Evolutionary conservation across 2,329 filamentous ascomycete species (phyloP).

Genomic region (Fusarium duplospermum): DNA sequence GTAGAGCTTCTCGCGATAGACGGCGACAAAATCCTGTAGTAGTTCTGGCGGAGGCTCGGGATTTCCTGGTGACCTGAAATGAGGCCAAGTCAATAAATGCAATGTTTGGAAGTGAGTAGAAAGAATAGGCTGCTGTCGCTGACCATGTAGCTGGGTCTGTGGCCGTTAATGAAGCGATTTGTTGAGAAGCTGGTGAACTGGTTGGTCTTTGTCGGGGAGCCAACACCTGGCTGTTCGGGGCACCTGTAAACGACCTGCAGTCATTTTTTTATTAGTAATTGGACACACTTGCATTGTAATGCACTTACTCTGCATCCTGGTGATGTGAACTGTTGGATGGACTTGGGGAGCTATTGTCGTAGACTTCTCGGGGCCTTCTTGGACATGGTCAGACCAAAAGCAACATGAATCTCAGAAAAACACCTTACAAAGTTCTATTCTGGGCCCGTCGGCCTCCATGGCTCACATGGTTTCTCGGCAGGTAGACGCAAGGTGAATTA

Average conservation of each 20-base stretch:
- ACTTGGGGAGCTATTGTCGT: not conserved
- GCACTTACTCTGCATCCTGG: slow-evolving; percentile 6
- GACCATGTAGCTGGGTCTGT: slow-evolving; percentile 15
- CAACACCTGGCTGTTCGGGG: not conserved
- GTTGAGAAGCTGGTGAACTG: not conserved
- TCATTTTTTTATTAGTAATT: not conserved
- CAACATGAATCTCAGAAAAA: not conserved
- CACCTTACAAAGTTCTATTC: slow-evolving; percentile 2
- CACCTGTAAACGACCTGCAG: not conserved
- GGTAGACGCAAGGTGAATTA: slow-evolving; percentile 33
- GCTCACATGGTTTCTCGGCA: slow-evolving; percentile 24
- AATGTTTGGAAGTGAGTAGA: no score
- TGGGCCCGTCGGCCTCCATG: not conserved
- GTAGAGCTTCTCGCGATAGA: slow-evolving; percentile 31
- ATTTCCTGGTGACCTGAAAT: slow-evolving; percentile 18
- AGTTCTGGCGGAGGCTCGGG: slow-evolving; percentile 29
- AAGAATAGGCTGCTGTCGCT: not conserved
- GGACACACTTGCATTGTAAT: not conserved
- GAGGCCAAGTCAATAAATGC: not conserved
- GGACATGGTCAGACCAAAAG: rapidly evolving
- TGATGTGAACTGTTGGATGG: not conserved
- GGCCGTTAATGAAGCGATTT: slow-evolving; percentile 11
- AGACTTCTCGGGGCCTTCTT: slow-evolving; percentile 9
- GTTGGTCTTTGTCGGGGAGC: not conserved
- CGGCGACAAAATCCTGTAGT: slow-evolving; percentile 6